Evolutionary conservation across 2,329 filamentous ascomycete genomes (phyloP), one percentile per base, ranked within the genome.

Genomic region (Fonsecaea pedrosoi): DNA sequence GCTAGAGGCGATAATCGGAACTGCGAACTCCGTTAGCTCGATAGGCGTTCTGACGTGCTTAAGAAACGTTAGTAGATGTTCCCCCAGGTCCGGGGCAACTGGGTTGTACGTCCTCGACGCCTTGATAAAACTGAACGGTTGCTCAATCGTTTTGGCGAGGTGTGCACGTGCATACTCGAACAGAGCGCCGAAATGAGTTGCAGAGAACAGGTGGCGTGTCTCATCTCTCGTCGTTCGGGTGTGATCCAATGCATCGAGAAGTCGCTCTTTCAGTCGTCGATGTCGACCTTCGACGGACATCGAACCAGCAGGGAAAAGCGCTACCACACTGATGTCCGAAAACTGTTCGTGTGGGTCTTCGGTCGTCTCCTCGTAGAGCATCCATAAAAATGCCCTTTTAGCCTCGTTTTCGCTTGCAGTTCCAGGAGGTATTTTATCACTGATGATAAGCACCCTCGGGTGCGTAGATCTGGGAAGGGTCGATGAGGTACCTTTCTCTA

Each of bases 281-380:
- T 60, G 59, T 74, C 70, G 35, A 55, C 18, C 15, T 68, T 48
- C 54, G 70, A 54, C 34, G 64, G 71, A 63, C 75, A 37, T 15
- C 32, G 48, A 21, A 54, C 40, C 30, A 13, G 21, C 18, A 53
- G 67, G 69, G 54, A 72, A 67, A 65, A 75, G 59, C 35, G 68
- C 64, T 18, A 75, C 63, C 45, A 75, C 63, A 9, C 72, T 54
- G 55, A 75, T 71, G 25, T 62, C 66, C 34, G 66, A 71, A 64
- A 75, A 30, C 13, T 60, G 45, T n/a, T 71, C 60, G 35, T 58
- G 65, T 6, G 62, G 34, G 18, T 72, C 62, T 40, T 38, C 67
- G 63, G 57, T 69, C 65, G 68, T 75, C 69, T 74, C 70, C 48
- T 74, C 66, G 48, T 64, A 68, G 32, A 75, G 68, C 38, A 74